These are phyloP conservation scores for Nothomitra cinnamomea DNA, from an alignment of 2,329 filamentous ascomycete species.

Conservation along the genomic window DNA sequence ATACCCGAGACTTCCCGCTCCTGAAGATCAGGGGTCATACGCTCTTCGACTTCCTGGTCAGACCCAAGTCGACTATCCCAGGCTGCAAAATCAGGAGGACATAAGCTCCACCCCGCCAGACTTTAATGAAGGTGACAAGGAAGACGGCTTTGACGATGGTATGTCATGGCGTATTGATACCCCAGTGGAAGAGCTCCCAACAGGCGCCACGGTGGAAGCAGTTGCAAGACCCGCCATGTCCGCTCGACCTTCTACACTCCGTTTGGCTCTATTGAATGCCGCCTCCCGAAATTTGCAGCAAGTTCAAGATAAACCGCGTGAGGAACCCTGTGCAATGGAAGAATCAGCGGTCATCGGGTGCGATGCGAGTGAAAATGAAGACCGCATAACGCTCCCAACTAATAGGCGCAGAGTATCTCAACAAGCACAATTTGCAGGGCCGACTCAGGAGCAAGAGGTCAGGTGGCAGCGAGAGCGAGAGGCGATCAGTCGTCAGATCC, in stretches of 20 bases:
- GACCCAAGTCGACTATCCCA: not conserved
- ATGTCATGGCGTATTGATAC: not conserved
- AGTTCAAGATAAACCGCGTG: not conserved
- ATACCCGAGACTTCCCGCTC: not conserved
- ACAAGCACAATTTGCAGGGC: not conserved
- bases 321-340: too few species aligned
- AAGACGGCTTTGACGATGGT: not conserved
- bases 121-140: too few species aligned
- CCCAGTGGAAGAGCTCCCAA: not conserved
- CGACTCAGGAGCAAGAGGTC: not conserved
- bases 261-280: not conserved
- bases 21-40: not conserved
- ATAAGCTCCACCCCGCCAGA: too few species aligned
- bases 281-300: not conserved
- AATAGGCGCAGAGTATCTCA: not conserved
- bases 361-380: not conserved
- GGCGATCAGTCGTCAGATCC: constrained; percentile 1
- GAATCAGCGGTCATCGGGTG: not conserved
- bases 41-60: not conserved
- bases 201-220: not conserved
- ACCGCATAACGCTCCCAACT: not conserved
- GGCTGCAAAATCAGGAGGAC: not conserved
- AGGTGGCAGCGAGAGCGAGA: not conserved
- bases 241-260: not conserved
- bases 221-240: not conserved